Evolutionary conservation across 192 early-diverging fungal species (phyloP), one percentile per base, ranked within the genome.

Genomic region (Phycomyces blakesleeanus): DNA sequence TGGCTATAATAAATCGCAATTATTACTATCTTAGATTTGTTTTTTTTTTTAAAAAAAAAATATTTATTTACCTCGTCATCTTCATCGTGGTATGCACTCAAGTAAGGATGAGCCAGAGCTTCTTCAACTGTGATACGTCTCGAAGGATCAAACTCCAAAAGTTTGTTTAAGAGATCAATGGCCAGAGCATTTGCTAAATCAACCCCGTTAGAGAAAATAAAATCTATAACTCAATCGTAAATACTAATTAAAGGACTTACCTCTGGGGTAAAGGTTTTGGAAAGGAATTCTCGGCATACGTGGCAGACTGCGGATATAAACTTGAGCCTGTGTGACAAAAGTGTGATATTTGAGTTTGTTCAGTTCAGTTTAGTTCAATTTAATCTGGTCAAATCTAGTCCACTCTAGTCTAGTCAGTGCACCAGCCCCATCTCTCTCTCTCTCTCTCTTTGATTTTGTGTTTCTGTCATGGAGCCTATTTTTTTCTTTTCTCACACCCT

Each of bases 81-180:
- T 29, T 66, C 64, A 64, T 77, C 72, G 27, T 74, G 72, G 44
- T 85, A 85, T 21, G 80, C 78, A 21, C 79, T 82, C 73, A 99
- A 69, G 71, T 95, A 99, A 34, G 94, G 93, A 75, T 99, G 97
- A 16, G 71, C 72, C 14, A 99, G 83, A 24, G 95, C 95, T 59
- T 96, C 85, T 66, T 92, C 91, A 34, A 95, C 94, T 0, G 90
- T 93, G 58, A 97, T 93, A 37, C 97, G 86, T 55, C 89, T 87
- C 54, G 79, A 68, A 22, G 97, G 96, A 70, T 91, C 89, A 51
- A 96, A 97, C 34, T 83, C 81, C 22, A 99, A 86, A 50, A 99
- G 81, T 62, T 86, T 85, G 57, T 92, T 89, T 66, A 99, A 81
- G 34, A 99, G 73, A 69, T 97, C 91, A 21, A 99, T 86, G 16